A percentile compares a stretch with the other conserved stretches of the same genome.
Conservation (phyloP, 2,329 filamentous ascomycete genomes). For the Rhynchosporium graminicola region DNA sequence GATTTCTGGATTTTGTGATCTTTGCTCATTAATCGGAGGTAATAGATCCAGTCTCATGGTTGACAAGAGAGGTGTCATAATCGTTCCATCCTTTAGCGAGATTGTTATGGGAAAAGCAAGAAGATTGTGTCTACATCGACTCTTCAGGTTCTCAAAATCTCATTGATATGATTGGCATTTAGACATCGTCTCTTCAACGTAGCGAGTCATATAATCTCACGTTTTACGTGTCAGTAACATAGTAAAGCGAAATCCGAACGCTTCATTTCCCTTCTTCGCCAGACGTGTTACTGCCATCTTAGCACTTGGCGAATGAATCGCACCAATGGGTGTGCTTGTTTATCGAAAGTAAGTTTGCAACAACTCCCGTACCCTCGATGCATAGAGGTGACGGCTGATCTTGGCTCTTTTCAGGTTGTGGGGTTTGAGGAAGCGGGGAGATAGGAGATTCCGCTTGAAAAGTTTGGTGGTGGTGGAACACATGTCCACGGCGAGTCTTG, state of each 20-base stretch:
- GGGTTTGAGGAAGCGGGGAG: slow-evolving; percentile 16
- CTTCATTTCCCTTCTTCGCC: too few species aligned
- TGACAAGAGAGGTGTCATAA: not conserved
- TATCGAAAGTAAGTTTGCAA: slow-evolving; percentile 8
- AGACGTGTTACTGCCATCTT: too few species aligned
- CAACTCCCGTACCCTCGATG: not conserved
- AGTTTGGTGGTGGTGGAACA: slow-evolving; percentile 14
- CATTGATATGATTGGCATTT: too few species aligned
- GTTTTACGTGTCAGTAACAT: too few species aligned
- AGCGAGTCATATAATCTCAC: too few species aligned
- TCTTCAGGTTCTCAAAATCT: too few species aligned
- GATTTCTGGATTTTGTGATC: not conserved
- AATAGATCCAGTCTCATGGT: not conserved
- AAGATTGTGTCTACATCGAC: too few species aligned
- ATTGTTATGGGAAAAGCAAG: too few species aligned
- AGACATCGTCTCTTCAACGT: too few species aligned
- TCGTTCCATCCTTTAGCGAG: not conserved
- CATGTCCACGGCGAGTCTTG: slow-evolving; percentile 7
- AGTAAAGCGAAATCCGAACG: too few species aligned
- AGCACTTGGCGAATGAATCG: too few species aligned
- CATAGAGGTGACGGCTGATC: not conserved
- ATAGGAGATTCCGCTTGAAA: slow-evolving; percentile 10
- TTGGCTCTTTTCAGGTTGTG: not conserved
- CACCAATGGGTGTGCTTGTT: slow-evolving; percentile 1
- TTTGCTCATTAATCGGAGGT: not conserved